Evolutionary conservation across 441 rosid genomes (phyloP).

Genomic region (Breynia disticha): DNA sequence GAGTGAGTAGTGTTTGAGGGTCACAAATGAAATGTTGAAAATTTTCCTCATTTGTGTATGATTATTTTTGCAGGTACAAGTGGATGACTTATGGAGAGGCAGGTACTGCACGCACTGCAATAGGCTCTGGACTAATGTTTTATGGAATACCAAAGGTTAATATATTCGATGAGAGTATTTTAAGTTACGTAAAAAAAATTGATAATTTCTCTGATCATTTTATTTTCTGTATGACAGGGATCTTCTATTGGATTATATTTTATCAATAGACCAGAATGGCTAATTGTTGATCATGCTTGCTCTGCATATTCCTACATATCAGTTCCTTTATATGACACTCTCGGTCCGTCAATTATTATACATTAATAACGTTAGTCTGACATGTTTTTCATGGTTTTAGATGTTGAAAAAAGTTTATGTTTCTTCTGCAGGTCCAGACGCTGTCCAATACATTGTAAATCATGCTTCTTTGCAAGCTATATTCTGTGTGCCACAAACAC

Average conservation of each 20-base stretch:
- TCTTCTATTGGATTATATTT: conserved; percentile 73
- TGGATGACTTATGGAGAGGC: conserved; percentile 99
- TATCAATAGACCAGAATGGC: conserved; percentile 92
- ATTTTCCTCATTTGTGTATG: background rate
- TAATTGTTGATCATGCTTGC: conserved; percentile 88
- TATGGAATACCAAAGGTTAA: conserved; percentile 65
- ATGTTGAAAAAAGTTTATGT: no score
- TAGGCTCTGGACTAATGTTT: conserved; percentile 73
- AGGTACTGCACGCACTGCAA: conserved; percentile 65
- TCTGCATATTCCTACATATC: conserved; percentile 79
- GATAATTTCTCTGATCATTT: no score
- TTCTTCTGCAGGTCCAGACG: conserved; percentile 82
- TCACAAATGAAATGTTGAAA: background rate
- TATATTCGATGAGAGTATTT: background rate
- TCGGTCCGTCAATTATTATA: conserved; percentile 39
- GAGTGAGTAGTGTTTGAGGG: conserved; percentile 48
- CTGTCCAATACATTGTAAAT: conserved; percentile 73
- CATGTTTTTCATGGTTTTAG: conserved; percentile 12
- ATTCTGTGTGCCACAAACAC: conserved; percentile 79
- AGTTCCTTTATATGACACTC: conserved; percentile 97
- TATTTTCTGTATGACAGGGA: conserved; percentile 47
- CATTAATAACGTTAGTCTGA: background rate
- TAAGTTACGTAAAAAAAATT: no score
- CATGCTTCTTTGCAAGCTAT: conserved; percentile 83
- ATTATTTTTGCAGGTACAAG: conserved; percentile 42